phyloP scores from a whole-genome alignment of 2,329 filamentous ascomycete genomes.

The Venturiaceae sp. region DNA sequence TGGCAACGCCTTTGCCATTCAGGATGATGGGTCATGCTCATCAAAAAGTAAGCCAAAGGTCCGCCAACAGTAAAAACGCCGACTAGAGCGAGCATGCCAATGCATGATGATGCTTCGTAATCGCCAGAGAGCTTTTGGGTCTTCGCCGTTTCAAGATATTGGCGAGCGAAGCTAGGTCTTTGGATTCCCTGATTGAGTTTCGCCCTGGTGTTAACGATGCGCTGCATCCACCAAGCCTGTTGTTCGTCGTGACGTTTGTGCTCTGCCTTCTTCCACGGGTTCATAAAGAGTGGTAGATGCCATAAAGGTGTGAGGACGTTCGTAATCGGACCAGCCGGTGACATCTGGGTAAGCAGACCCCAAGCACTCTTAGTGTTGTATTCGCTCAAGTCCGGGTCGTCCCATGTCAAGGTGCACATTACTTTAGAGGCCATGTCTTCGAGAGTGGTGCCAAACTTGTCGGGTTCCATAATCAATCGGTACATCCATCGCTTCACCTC shows the following conservation, averaged over 20 bases:
- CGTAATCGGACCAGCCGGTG: conserved; percentile 47
- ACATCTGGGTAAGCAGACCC: conserved; percentile 49
- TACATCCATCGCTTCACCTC: conserved; percentile 45
- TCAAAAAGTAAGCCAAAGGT: conserved; percentile 20
- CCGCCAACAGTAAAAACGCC: conserved; percentile 24
- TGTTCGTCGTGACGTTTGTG: conserved; percentile 44
- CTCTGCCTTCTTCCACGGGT: conserved; percentile 46
- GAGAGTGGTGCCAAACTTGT: conserved; percentile 39
- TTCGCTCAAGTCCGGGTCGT: conserved; percentile 38
- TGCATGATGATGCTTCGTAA: conserved; percentile 22
- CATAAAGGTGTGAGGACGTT: conserved; percentile 46
- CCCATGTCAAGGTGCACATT: conserved; percentile 46
- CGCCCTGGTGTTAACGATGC: conserved; percentile 26
- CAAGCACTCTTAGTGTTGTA: conserved; percentile 42
- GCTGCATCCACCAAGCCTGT: conserved; percentile 42
- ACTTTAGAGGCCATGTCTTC: conserved; percentile 51
- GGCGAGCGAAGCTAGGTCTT: conserved; percentile 30
- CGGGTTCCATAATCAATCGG: conserved; percentile 38
- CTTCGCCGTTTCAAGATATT: conserved; percentile 32
- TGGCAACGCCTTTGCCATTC: conserved; percentile 37
- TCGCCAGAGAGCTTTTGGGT: conserved; percentile 23
- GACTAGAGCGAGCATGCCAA: conserved; percentile 25
- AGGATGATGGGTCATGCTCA: conserved; percentile 38
- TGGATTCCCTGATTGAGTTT: conserved; percentile 32
- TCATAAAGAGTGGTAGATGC: conserved; percentile 39